Evolutionary conservation across 108 stramenopile genomes (phyloP), one percentile per base, ranked within the genome.

Genomic region (Craspedostauros australis): DNA sequence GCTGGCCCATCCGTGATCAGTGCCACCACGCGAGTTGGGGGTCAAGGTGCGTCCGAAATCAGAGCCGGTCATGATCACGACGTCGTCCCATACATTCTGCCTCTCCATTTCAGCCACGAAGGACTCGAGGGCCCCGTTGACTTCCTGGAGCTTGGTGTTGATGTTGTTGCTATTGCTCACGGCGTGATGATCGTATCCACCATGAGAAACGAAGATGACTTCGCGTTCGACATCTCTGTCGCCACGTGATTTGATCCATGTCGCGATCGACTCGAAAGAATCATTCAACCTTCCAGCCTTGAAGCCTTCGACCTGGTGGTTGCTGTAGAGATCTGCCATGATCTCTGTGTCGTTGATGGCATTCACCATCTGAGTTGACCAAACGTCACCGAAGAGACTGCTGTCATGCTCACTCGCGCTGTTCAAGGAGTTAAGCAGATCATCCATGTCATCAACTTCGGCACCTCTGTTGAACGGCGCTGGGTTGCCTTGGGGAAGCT

Each of bases 141-240:
- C 43, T n/a, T 45, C 32, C 15, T 20, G 15, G 26, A 68, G 48
- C 3, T 46, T 3, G n/a, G n/a, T n/a, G n/a, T n/a, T n/a, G n/a
- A n/a, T n/a, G n/a, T n/a, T n/a, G n/a, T n/a, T n/a, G n/a, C 18
- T 26, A 12, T 36, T 9, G 34, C 50, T 25, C 2, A 44, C 22
- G 15, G 34, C 19, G 43, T 88, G 86, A 37, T 75, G 75, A 53
- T 88, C 86, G 53, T 64, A 88, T 15, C 82, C 80, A 24, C 80
- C 80, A 41, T 67, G 61, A 31, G 47, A 30, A 12, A 76, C 50
- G 46, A 58, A 79, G 56, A 88, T 84, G 16, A 72, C 27, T 47
- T 82, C 79, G 3, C 78, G 68, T 53, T 89, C 74, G 15, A 44
- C 38, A 7, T 67, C 60, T 37, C 80, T 54, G 15, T 44, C 60